phyloP scores from a whole-genome alignment of 1,284 basidiomycete species.

The Inonotus hispidus region DNA sequence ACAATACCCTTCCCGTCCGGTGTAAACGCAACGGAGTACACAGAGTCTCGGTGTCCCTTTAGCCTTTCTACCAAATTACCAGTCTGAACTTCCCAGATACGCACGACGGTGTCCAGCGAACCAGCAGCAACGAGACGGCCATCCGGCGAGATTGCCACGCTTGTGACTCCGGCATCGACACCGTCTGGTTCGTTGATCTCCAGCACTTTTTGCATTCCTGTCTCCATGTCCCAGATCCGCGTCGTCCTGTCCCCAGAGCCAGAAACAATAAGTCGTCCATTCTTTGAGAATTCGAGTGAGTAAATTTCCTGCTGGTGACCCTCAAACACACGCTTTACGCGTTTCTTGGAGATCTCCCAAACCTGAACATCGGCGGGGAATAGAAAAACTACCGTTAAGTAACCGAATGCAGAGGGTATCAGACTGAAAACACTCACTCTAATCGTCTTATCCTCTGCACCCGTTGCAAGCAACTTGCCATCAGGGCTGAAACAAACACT shows the following conservation, averaged over 20 bases:
- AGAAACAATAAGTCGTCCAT: background rate
- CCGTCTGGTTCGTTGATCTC: constrained; percentile 55
- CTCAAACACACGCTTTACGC: too few relatives aligned
- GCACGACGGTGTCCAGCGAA: constrained; percentile 76
- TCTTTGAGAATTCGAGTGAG: background rate
- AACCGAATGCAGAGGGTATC: background rate
- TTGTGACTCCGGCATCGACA: constrained; percentile 73
- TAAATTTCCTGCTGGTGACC: background rate
- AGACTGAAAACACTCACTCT: constrained; percentile 44
- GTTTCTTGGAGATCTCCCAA: background rate
- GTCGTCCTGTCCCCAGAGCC: background rate
- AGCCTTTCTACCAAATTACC: constrained; percentile 72
- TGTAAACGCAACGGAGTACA: constrained; percentile 78
- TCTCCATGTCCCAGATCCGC: background rate
- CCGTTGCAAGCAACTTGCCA: constrained; percentile 75
- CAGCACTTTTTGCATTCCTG: constrained; percentile 34
- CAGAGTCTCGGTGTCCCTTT: constrained; percentile 78
- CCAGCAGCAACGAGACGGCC: constrained; percentile 80
- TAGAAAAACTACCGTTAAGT: background rate
- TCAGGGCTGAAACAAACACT: constrained; percentile 84
- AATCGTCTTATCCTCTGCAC: constrained; percentile 80
- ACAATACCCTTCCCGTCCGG: constrained; percentile 79
- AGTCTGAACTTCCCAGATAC: constrained; percentile 80
- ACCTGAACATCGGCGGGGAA: constrained; percentile 37
- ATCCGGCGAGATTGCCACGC: constrained; percentile 77